Evolutionary conservation across 352 stramenopile species (phyloP).

Genomic region (Saprolegnia parasitica): DNA sequence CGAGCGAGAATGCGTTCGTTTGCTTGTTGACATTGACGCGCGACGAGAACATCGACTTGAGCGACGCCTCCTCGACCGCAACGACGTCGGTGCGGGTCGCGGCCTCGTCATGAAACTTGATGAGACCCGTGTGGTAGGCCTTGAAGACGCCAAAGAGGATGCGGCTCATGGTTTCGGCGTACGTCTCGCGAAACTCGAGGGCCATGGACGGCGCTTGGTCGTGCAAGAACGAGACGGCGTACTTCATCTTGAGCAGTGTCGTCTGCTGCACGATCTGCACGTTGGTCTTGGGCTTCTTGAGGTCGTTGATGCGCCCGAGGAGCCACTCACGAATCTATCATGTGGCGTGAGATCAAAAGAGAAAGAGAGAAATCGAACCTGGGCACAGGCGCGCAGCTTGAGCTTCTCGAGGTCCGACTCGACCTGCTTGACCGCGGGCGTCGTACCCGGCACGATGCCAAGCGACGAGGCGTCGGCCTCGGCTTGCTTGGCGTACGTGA

Average conservation of each 20-base stretch:
- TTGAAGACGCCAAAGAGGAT: constrained; percentile 94
- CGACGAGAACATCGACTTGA: constrained; percentile 80
- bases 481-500: constrained; percentile 79
- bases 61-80: constrained; percentile 91
- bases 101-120: constrained; percentile 93
- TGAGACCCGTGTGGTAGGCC: constrained; percentile 93
- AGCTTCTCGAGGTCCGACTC: constrained; percentile 89
- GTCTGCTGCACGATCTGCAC: constrained; percentile 98
- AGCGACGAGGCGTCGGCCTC: constrained; percentile 67
- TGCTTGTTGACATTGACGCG: constrained; percentile 94
- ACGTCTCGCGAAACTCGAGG: constrained; percentile 93
- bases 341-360: not conserved
- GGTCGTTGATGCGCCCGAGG: constrained; percentile 86
- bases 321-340: constrained; percentile 91
- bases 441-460: constrained; percentile 86
- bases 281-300: constrained; percentile 97
- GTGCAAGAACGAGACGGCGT: constrained; percentile 93
- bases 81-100: constrained; percentile 91
- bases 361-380: not conserved
- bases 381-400: constrained; percentile 59
- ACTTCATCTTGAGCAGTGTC: constrained; percentile 94
- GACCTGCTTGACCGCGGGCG: constrained; percentile 90
- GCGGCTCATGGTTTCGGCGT: constrained; percentile 96
- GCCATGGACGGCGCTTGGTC: constrained; percentile 91
- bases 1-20: constrained; percentile 92